These are phyloP conservation scores for Bathelium albidoporum DNA, from an alignment of 495 filamentous ascomycete genomes.

Conservation along the genomic window DNA sequence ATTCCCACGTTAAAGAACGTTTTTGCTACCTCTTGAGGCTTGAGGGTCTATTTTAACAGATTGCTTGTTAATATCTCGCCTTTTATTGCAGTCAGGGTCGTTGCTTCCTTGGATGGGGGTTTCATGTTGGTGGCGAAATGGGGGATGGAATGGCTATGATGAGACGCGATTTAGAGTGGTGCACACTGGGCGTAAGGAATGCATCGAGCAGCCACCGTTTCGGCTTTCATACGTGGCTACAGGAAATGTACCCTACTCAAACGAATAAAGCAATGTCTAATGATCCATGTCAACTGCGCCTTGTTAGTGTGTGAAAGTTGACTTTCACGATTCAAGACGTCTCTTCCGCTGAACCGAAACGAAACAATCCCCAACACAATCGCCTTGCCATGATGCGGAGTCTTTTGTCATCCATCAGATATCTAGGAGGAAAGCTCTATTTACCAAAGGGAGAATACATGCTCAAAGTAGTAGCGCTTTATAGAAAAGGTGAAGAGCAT, in stretches of 20 bases:
- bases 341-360: not conserved
- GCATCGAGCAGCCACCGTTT: not conserved
- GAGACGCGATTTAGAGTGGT: not conserved
- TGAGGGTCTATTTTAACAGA: not conserved
- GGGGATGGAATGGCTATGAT: constrained; percentile 5
- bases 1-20: constrained; percentile 6
- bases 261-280: not conserved
- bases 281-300: not conserved
- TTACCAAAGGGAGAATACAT: too few relatives aligned
- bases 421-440: too few relatives aligned
- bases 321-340: not conserved
- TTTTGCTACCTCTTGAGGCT: constrained; percentile 1
- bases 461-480: too few relatives aligned
- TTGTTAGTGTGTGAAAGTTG: not conserved
- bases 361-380: not conserved
- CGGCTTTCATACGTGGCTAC: not conserved
- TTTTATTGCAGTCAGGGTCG: not conserved
- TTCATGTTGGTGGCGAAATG: not conserved
- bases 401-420: too few relatives aligned
- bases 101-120: not conserved
- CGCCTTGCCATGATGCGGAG: not conserved
- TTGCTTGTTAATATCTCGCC: not conserved
- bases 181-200: not conserved
- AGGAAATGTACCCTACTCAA: not conserved
- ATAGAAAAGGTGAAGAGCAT: too few relatives aligned